A percentile compares a stretch with the other conserved stretches of the same genome.
Evolutionary conservation across 805 yeast species (phyloP).

Genomic region (Saccharomycopsis selenospora): DNA sequence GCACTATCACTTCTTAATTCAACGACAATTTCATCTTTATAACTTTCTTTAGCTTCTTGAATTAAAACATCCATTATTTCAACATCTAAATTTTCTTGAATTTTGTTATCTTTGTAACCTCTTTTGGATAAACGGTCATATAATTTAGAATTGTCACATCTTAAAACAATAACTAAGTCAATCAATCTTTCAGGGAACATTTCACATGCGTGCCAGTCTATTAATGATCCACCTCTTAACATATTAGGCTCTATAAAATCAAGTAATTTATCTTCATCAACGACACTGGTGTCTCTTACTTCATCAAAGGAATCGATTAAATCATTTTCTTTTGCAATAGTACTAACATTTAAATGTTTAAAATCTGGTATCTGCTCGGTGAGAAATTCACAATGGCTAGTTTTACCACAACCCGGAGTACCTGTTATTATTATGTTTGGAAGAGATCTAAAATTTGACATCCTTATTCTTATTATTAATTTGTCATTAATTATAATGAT

Average conservation of each 20-base stretch:
- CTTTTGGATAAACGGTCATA: constrained; percentile 72
- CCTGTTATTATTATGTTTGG: constrained; percentile 90
- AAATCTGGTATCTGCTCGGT: constrained; percentile 39
- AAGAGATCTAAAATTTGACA: constrained; percentile 5
- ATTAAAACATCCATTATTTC: constrained; percentile 92
- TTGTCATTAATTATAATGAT: too few species aligned
- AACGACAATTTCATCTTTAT: constrained; percentile 73
- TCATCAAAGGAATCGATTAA: constrained; percentile 84
- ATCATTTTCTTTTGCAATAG: constrained; percentile 68
- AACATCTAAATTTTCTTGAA: constrained; percentile 88
- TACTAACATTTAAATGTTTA: constrained; percentile 59
- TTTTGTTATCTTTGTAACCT: constrained; percentile 72
- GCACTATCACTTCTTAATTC: constrained; percentile 65
- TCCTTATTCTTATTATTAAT: too few species aligned
- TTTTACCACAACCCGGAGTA: constrained; percentile 70
- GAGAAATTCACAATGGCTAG: constrained; percentile 63
- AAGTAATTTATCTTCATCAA: constrained; percentile 83
- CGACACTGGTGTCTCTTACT: constrained; percentile 75
- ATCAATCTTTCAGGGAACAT: constrained; percentile 88
- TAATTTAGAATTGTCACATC: constrained; percentile 65
- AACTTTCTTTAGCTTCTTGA: constrained; percentile 81
- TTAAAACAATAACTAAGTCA: constrained; percentile 83
- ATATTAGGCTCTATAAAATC: constrained; percentile 75
- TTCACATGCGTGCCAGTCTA: constrained; percentile 98
- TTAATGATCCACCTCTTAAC: constrained; percentile 76